Percentiles rank a stretch among this genome's conserved stretches.
These are phyloP conservation scores for Dryas integrifolia DNA, from an alignment of 331 rosid genomes.

Conservation along the genomic window DNA sequence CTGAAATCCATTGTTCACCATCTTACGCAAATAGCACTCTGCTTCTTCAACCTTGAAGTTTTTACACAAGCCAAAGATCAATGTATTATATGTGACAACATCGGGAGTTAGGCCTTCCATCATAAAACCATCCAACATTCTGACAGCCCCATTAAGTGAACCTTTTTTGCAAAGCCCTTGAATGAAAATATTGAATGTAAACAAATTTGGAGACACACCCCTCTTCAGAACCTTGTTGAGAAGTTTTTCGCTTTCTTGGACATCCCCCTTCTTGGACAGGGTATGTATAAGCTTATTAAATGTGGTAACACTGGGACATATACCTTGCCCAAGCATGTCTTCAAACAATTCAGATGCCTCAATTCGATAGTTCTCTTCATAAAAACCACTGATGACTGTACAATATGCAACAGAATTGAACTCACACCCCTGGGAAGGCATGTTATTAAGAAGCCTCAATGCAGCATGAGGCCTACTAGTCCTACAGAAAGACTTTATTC, in stretches of 20 bases:
- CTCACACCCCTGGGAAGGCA: conserved; percentile 65
- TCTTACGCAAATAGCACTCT: conserved; percentile 54
- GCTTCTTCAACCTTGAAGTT: conserved; percentile 59
- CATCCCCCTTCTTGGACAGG: conserved; percentile 69
- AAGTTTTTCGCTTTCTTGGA: conserved; percentile 63
- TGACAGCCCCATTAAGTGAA: conserved; percentile 44
- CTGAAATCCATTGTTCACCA: conserved; percentile 75
- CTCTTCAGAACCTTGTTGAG: conserved; percentile 72
- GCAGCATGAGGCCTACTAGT: conserved; percentile 74
- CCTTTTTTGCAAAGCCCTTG: conserved; percentile 74
- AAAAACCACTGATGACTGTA: conserved; percentile 69
- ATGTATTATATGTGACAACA: conserved; percentile 72
- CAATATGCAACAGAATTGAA: conserved; percentile 79
- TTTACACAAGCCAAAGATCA: conserved; percentile 77
- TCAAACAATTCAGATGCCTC: conserved; percentile 63
- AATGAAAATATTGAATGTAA: conserved; percentile 71
- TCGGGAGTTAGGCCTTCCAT: conserved; percentile 68
- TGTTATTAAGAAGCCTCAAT: conserved; percentile 64
- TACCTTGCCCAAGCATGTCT: conserved; percentile 54
- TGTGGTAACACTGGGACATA: conserved; percentile 59
- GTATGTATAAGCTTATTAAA: conserved; percentile 80
- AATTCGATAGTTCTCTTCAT: conserved; percentile 36
- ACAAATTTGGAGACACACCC: conserved; percentile 73
- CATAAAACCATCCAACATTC: conserved; percentile 44
- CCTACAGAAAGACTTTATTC: conserved; percentile 80